These are phyloP conservation scores for Candida rishiriensis DNA, from an alignment of 805 yeast species.

Conservation along the genomic window DNA sequence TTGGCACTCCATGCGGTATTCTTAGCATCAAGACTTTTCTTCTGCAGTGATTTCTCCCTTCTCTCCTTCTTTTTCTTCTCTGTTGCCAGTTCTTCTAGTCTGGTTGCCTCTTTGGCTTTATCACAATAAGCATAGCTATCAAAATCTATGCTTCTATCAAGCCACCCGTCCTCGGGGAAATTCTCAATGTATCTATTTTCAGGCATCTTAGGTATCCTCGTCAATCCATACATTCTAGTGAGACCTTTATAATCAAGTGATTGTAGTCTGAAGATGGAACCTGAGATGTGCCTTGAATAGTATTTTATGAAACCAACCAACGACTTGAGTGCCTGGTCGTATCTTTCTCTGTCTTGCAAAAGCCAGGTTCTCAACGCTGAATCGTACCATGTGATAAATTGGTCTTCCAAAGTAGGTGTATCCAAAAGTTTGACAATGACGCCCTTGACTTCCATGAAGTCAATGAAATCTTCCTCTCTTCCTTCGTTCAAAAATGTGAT, in stretches of 20 bases:
- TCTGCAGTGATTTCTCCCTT: constrained; percentile 35
- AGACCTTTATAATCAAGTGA: constrained; percentile 66
- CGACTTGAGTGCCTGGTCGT: constrained; percentile 74
- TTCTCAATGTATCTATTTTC: constrained; percentile 56
- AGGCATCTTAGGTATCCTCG: constrained; percentile 92
- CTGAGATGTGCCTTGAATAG: constrained; percentile 83
- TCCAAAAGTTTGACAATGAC: constrained; percentile 45
- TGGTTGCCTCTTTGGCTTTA: constrained; percentile 52
- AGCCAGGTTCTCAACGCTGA: constrained; percentile 47
- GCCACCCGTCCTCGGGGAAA: constrained; percentile 75
- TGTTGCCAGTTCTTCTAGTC: constrained; percentile 55
- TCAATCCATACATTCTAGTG: constrained; percentile 73
- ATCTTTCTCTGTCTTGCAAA: constrained; percentile 68
- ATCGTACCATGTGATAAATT: constrained; percentile 25
- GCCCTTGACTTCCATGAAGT: constrained; percentile 70
- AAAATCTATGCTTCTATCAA: constrained; percentile 56
- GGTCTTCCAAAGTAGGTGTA: constrained; percentile 15
- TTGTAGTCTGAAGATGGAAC: constrained; percentile 77
- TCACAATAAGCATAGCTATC: constrained; percentile 65
- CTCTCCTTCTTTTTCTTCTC: constrained; percentile 34
- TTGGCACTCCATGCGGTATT: constrained; percentile 83
- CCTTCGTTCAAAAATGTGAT: constrained; percentile 68
- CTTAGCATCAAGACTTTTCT: constrained; percentile 43
- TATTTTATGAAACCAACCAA: constrained; percentile 80
- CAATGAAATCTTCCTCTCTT: constrained; percentile 76